Conservation (phyloP, 225 moss, liverwort and hornwort species). For the Asterella californica region DNA sequence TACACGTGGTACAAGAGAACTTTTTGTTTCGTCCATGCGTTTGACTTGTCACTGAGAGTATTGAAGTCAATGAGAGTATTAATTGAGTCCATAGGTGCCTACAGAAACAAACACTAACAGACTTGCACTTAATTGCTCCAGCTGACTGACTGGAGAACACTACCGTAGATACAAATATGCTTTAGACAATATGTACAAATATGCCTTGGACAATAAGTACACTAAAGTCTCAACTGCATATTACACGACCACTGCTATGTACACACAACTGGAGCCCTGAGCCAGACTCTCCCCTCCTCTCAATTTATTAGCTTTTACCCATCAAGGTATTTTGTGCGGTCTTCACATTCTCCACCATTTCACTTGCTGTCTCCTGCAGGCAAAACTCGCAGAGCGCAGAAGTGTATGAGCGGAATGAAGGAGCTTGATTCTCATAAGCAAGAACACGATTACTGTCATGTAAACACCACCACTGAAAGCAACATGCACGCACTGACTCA, state of each 20-base stretch:
- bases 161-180: neutral
- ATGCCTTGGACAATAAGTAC: too few species aligned
- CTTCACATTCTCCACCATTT: neutral
- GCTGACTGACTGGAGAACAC: neutral
- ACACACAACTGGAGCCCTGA: neutral
- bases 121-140: neutral
- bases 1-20: too few species aligned
- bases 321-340: neutral
- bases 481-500: neutral
- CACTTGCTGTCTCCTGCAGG: neutral
- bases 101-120: too few species aligned
- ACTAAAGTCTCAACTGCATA: neutral
- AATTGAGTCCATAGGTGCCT: too few species aligned
- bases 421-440: neutral
- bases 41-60: too few species aligned
- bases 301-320: neutral
- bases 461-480: too few species aligned
- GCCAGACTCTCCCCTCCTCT: neutral
- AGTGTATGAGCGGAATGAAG: neutral
- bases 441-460: neutral
- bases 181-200: too few species aligned
- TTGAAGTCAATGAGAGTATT: too few species aligned
- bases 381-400: neutral
- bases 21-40: too few species aligned
- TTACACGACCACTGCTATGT: neutral